Base-by-base conservation (phyloP, 2,329 filamentous ascomycete genomes). In the Talaromyces piceae region DNA sequence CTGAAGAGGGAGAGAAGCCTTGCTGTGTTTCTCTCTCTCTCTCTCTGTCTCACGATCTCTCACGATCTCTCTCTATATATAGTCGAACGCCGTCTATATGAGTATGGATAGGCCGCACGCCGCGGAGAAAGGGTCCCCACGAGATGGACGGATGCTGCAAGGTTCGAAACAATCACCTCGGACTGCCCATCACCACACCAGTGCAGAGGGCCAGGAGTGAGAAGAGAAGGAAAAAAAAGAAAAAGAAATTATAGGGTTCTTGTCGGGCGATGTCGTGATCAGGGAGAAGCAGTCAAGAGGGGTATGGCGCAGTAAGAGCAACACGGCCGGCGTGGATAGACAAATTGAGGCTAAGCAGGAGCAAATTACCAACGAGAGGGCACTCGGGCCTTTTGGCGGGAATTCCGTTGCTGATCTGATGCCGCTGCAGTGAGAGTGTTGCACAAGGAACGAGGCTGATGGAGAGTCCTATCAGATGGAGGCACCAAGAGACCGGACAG, bases 181-280 rank as follows among this genome's bases (percentile, higher is more conserved):
- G 25, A 9, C 39, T 43, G 39, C 39, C 39, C 39, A 43, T 43
- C 39, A 43, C 49, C 43, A 52, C 11, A 31, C n/a, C n/a, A 46
- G 7, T 44, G 16, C 45, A 50, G 45, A 28, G 22, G 52, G 46
- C 41, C 6, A 28, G 30, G 39, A 47, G 37, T 49, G 45, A 49
- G 50, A 44, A 30, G 16, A 25, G 49, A 53, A 44, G 30, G 16
- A 25, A 50, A 53, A 51, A 55, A 50, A 33, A 49, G 45, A 49
- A 50, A 51, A 7, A 41, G 51, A 49, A 48, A 22, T 48, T 22
- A 18, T 37, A 48, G 6, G 45, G n/a, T 49, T 37, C 31, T 41
- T 39, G 45, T 39, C 45, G 33, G 33, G 3, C 51, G 47, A 53
- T 53, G 47, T 53, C 51, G 51, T 53, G 51, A 50, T 53, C 51